Base-by-base conservation (phyloP, 768 basidiomycete genomes). In the Termitomyces sp. region DNA sequence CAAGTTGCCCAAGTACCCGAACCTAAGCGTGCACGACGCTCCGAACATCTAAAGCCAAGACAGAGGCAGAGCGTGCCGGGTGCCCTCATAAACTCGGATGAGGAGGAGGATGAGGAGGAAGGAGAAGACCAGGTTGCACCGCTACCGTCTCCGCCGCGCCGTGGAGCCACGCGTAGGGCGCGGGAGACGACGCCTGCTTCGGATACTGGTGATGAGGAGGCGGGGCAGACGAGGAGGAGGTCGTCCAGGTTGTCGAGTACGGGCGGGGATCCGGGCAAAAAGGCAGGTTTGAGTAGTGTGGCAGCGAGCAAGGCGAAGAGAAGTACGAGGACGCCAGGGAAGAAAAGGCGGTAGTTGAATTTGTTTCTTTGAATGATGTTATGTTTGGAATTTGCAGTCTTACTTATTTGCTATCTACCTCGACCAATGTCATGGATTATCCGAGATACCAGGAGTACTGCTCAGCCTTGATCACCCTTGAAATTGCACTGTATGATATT, bases 181-280 rank as follows among this genome's bases (percentile, higher is more conserved):
- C 65, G 74, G 26, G 70, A 75, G 4, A 69, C 71, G 36, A 59
- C 67, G 20, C 70, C 73, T 27, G 32, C 34, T 3, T 69, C 70
- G 20, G 75, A 76, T 51, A 45, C 65, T 13, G 69, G 67, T 24
- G 74, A 73, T 53, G 58, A 61, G 40, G 74, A 74, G 22, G 67
- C 53, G 34, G 74, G 72, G 10, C 70, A 72, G 61, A 77, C 76
- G 6, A 69, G 79, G 58, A 68, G 80, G 55, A 66, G 80, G 57
- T 82, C 80, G 27, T 76, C 79, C 22, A 73, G 80, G 56, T 57
- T 82, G 56, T 69, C 74, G 27, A 67, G 66, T 13, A 64, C 64
- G 4, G 65, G 65, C 4, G 72, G 71, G 8, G 70, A 51, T 18
- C 66, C 71, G 54, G 61, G 57, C 32, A 67, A 62, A 34, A 63